Percentiles rank a stretch among this genome's conserved stretches.
phyloP scores from a whole-genome alignment of 176 grass and related monocot species.

The Rhynchospora tenuis region DNA sequence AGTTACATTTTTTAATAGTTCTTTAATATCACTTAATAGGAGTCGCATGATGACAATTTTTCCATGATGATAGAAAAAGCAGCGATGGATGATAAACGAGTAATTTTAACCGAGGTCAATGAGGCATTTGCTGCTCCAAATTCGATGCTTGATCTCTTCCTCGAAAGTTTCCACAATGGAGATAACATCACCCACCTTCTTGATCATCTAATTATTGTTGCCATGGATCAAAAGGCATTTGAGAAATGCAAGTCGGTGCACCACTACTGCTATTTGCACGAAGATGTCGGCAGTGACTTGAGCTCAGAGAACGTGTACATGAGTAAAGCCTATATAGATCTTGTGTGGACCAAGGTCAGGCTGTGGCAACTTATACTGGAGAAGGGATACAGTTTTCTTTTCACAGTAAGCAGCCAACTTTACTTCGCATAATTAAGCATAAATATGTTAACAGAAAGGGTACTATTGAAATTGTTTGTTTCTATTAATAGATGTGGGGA shows the following conservation, averaged over 20 bases:
- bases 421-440: not conserved
- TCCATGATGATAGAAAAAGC: conserved; percentile 6
- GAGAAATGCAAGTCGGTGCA: conserved; percentile 45
- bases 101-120: conserved; percentile 79
- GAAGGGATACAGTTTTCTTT: conserved; percentile 76
- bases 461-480: no score
- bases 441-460: no score
- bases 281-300: conserved; percentile 39
- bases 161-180: conserved; percentile 70
- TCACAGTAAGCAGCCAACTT: conserved; percentile 34
- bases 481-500: no score
- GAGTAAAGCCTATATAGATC: conserved; percentile 57
- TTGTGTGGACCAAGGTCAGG: conserved; percentile 69
- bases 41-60: not conserved
- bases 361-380: conserved; percentile 53
- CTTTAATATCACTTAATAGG: not conserved
- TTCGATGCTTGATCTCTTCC: conserved; percentile 70
- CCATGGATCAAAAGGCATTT: conserved; percentile 62
- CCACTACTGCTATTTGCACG: conserved; percentile 58
- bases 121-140: conserved; percentile 41
- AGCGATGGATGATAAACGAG: conserved; percentile 53
- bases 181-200: conserved; percentile 50
- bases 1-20: not conserved
- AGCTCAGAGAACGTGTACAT: conserved; percentile 52
- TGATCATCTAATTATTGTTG: conserved; percentile 50